These are phyloP conservation scores for Diphasiastrum complanatum DNA, from an alignment of 83 land plant genomes.

Conservation along the genomic window DNA sequence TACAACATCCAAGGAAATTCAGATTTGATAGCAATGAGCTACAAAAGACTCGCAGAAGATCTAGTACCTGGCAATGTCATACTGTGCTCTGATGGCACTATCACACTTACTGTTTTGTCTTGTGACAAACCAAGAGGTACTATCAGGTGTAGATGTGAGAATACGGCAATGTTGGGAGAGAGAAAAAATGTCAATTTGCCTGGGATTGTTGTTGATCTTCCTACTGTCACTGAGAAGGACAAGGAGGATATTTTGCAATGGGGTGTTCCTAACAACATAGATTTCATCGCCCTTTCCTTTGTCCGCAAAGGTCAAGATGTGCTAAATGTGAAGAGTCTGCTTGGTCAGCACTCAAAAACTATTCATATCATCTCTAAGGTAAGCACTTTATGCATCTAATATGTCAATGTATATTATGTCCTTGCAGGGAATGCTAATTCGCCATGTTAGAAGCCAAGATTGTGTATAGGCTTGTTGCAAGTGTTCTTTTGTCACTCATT, in stretches of 20 bases:
- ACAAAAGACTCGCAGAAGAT: conserved; percentile 13
- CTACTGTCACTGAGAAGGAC: conserved; percentile 53
- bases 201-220: conserved; percentile 56
- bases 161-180: conserved; percentile 46
- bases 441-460: too few species aligned
- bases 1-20: conserved; percentile 48
- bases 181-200: conserved; percentile 59
- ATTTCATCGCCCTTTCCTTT: conserved; percentile 25
- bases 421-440: too few species aligned
- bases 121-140: conserved; percentile 4
- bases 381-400: not conserved
- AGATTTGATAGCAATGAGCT: conserved; percentile 26
- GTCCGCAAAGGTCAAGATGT: conserved; percentile 58
- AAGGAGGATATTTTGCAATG: conserved; percentile 45
- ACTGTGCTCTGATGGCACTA: conserved; percentile 14
- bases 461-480: too few species aligned
- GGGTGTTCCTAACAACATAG: conserved; percentile 36
- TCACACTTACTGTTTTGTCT: conserved; percentile 10
- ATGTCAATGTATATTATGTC: too few species aligned
- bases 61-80: conserved; percentile 8
- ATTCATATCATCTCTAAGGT: conserved; percentile 16
- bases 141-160: conserved; percentile 13
- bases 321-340: not conserved
- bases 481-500: too few species aligned
- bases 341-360: conserved; percentile 7